Base-by-base conservation (phyloP, 768 basidiomycete species). In the Amyloporia xantha region DNA sequence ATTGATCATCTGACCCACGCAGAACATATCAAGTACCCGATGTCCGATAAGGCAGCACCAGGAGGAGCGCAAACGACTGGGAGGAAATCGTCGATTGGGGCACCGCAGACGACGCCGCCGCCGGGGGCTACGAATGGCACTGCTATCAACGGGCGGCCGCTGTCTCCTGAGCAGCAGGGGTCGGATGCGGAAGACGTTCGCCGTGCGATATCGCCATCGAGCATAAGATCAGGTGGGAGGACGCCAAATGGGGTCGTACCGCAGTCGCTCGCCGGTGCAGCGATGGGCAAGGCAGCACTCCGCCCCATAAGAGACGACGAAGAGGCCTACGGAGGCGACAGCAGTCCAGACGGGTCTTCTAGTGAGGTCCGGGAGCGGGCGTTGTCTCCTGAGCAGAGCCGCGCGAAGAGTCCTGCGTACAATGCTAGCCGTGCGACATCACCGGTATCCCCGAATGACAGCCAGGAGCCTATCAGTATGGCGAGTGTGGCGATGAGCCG, bases 11-110 rank as follows among this genome's bases (percentile, higher is more conserved):
- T 37, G 11, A 24, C 36, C 6, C 35, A 28, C 50, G 3, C 62
- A 91, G 90, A 84, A 62, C 88, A 95, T 62, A 95, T 95, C 73
- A 92, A 93, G 68, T 95, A 96, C 62, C 91, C 92, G 6, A 85
- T 89, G 54, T 72, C 78, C 17, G 77, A 64, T 51, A 68, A 72
- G 49, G 59, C 66, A 13, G 69, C 74, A 21, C 65, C 71, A 30
- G 35, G 20, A 7, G 40, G 42, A 15, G 40, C 47, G 23, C 46
- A 19, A 26, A 21, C 51, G 7, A 71, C 72, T 56, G 73, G 67
- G 48, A 76, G 75, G 37, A 82, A 79, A 60, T 62, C 72, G 2
- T 81, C 83, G 1, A 59, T 73, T 19, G 71, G 71, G 36, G 54
- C 56, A 49, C 61, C 33, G 46, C 24, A 41, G 19, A 27, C 53